These are phyloP conservation scores for Tremella mesenterica DNA, from an alignment of 768 basidiomycete species.

Conservation along the genomic window DNA sequence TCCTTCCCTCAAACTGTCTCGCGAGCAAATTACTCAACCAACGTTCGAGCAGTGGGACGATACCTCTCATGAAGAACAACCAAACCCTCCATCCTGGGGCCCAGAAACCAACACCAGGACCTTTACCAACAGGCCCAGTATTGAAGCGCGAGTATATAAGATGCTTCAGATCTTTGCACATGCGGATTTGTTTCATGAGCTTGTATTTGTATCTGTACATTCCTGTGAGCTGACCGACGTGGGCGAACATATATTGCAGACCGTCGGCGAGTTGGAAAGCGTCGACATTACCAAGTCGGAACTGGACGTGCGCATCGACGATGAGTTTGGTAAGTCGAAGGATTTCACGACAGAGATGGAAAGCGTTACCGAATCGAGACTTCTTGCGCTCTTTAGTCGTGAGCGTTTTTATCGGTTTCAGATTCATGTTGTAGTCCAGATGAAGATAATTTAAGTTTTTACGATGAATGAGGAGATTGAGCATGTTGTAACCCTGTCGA, in stretches of 20 bases:
- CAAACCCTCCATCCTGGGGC: slow-evolving; percentile 99
- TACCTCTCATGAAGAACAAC: slow-evolving; percentile 99
- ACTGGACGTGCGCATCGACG: slow-evolving; percentile 97
- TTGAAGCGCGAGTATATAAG: slow-evolving; percentile 63
- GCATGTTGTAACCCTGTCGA: slow-evolving; percentile 98
- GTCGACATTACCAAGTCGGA: slow-evolving; percentile 94
- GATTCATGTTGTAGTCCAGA: slow-evolving; percentile 95
- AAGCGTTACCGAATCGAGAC: slow-evolving; percentile 98
- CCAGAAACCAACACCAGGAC: slow-evolving; percentile 99
- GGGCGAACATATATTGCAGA: slow-evolving; percentile 92
- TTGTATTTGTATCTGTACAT: slow-evolving; percentile 99
- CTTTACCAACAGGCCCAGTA: slow-evolving; percentile 98
- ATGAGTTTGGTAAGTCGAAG: slow-evolving; percentile 95
- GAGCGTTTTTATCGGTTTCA: slow-evolving; percentile 87
- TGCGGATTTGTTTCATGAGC: slow-evolving; percentile 98
- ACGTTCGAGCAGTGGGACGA: slow-evolving; percentile 90
- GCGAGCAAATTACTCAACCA: slow-evolving; percentile 98
- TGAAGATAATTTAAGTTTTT: slow-evolving; percentile 71
- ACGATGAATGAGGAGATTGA: slow-evolving; percentile 95
- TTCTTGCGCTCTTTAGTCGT: slow-evolving; percentile 99
- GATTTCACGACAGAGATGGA: slow-evolving; percentile 89
- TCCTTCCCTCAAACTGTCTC: slow-evolving; percentile 95
- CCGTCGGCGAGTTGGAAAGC: slow-evolving; percentile 99
- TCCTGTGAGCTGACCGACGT: slow-evolving; percentile 94
- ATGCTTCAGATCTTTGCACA: slow-evolving; percentile 99